phyloP scores from a whole-genome alignment of 1,284 basidiomycete species.

The Rhodotorula mucilaginosa region DNA sequence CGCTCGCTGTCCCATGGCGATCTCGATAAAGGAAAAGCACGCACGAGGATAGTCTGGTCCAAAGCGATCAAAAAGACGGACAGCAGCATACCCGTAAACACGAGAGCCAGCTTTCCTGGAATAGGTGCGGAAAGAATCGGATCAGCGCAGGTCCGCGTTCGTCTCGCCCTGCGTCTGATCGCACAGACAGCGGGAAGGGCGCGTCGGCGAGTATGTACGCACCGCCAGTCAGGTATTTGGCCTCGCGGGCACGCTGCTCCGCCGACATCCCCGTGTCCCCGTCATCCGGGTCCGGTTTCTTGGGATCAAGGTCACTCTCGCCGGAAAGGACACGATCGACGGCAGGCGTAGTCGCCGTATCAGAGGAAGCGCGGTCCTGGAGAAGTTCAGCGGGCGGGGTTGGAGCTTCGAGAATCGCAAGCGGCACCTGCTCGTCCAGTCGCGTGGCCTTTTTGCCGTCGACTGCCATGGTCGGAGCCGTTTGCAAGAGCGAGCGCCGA shows the following conservation, averaged over 20 bases:
- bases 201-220: background rate
- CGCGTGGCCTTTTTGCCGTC: background rate
- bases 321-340: slow-evolving; percentile 6
- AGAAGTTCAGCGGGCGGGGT: background rate
- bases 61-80: slow-evolving; percentile 17
- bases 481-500: background rate
- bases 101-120: slow-evolving; percentile 33
- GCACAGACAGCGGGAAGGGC: background rate
- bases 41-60: background rate
- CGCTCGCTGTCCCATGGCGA: too few species aligned
- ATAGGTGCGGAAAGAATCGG: background rate
- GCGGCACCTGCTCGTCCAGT: background rate
- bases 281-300: background rate
- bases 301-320: background rate
- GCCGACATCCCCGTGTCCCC: background rate
- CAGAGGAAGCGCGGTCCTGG: background rate
- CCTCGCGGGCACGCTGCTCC: slow-evolving; percentile 3
- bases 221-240: slow-evolving; percentile 31
- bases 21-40: background rate
- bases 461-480: background rate
- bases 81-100: slow-evolving; percentile 40
- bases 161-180: background rate
- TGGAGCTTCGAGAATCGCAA: background rate
- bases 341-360: background rate
- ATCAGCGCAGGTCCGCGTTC: background rate